A percentile compares a stretch with the other conserved stretches of the same genome.
These are phyloP conservation scores for Gloeostereum incarnatum DNA, from an alignment of 768 basidiomycete genomes.

Conservation along the genomic window DNA sequence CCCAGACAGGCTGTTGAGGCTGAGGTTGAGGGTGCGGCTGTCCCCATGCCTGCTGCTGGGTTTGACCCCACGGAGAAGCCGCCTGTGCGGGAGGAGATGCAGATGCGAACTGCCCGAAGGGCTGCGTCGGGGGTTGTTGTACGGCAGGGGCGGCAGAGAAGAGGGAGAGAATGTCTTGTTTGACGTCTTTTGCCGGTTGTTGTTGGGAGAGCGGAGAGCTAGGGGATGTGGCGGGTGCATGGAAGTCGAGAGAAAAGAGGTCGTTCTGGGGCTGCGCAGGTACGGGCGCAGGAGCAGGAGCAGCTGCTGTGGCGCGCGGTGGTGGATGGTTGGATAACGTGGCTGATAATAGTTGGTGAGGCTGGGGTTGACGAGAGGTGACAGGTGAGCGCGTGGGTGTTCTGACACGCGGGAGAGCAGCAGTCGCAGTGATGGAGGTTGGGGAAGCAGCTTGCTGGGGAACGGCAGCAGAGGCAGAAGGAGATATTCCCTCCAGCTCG, in stretches of 20 bases:
- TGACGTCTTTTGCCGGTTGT: constrained; percentile 60
- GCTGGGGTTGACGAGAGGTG: constrained; percentile 24
- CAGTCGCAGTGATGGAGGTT: constrained; percentile 15
- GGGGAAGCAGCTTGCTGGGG: constrained; percentile 19
- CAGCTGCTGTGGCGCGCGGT: constrained; percentile 11
- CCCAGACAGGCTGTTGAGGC: constrained; percentile 41
- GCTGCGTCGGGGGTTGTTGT: constrained; percentile 6
- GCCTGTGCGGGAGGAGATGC: constrained; percentile 13
- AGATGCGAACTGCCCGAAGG: constrained; percentile 27
- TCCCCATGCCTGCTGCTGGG: constrained; percentile 14
- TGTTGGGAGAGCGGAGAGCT: constrained; percentile 16
- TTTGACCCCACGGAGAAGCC: constrained; percentile 20
- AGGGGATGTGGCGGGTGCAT: constrained; percentile 38
- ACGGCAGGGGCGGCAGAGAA: constrained; percentile 45
- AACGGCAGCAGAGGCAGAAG: constrained; percentile 15
- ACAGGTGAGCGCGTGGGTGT: constrained; percentile 17
- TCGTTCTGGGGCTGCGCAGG: constrained; percentile 41
- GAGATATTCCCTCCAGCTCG: constrained; percentile 42
- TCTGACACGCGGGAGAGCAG: constrained; percentile 18
- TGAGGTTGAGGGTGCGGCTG: constrained; percentile 17
- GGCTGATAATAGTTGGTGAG: constrained; percentile 46
- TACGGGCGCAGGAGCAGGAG: constrained; percentile 16
- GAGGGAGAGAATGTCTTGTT: constrained; percentile 79
- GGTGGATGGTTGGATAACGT: constrained; percentile 9
- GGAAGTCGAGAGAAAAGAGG: constrained; percentile 83